Evolutionary conservation across 2,329 filamentous ascomycete genomes (phyloP).

Genomic region (Bipolaris bicolor): DNA sequence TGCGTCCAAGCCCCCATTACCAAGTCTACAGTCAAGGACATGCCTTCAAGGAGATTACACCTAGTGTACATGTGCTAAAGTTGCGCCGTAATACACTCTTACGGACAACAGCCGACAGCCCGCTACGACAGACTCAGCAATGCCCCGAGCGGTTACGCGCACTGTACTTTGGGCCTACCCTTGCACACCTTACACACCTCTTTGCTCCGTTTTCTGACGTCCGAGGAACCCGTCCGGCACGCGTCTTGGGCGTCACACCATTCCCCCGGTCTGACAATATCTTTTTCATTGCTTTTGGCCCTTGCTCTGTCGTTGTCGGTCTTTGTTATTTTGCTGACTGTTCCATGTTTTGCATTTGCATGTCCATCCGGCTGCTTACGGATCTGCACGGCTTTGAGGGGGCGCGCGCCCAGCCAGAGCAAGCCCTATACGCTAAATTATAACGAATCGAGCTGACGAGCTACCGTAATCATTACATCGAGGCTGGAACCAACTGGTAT

Average conservation of each 20-base stretch:
- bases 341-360: conserved; percentile 5
- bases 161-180: too few species aligned
- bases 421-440: background rate
- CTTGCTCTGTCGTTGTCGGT: background rate
- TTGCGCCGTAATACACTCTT: too few species aligned
- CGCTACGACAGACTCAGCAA: too few species aligned
- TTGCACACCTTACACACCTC: background rate
- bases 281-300: background rate
- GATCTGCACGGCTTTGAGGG: background rate
- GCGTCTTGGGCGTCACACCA: background rate
- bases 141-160: too few species aligned
- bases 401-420: background rate
- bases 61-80: too few species aligned
- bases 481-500: background rate
- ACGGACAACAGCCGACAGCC: too few species aligned
- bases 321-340: background rate
- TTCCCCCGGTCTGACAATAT: background rate
- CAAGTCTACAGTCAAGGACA: too few species aligned
- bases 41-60: too few species aligned
- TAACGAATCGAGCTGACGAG: background rate
- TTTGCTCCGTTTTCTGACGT: background rate
- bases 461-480: background rate
- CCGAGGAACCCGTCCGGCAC: background rate
- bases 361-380: background rate
- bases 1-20: background rate